Conservation (phyloP, 164 flowering plant genomes). For the Kingdonia uniflora region DNA sequence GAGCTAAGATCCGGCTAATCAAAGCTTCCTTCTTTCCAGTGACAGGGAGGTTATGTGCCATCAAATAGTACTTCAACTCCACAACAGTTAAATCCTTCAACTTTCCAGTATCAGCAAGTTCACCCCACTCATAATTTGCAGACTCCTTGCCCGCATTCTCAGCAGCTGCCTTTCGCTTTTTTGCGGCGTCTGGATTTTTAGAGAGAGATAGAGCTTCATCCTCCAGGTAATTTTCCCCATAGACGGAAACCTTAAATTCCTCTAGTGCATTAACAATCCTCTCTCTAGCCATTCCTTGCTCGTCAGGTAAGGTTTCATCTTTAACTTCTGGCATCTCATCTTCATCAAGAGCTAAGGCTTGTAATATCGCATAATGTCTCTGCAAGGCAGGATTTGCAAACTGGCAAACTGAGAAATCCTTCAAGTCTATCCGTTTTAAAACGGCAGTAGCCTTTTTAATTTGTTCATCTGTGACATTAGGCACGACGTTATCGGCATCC, state of each 20-base stretch:
- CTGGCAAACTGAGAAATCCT: conserved; percentile 86
- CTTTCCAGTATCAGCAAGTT: conserved; percentile 82
- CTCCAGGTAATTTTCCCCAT: conserved; percentile 60
- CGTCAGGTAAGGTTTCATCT: conserved; percentile 95
- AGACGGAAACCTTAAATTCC: conserved; percentile 76
- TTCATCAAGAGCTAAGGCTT: conserved; percentile 89
- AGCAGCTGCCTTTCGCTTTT: conserved; percentile 59
- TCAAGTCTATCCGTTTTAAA: conserved; percentile 70
- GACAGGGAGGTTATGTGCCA: conserved; percentile 60
- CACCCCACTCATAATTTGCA: conserved; percentile 63
- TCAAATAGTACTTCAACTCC: conserved; percentile 63
- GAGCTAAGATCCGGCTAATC: conserved; percentile 58
- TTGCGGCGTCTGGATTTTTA: conserved; percentile 35
- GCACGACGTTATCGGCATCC: conserved; percentile 22
- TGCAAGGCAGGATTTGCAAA: conserved; percentile 96
- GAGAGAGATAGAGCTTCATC: conserved; percentile 22
- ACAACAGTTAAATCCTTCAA: conserved; percentile 65
- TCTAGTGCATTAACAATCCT: conserved; percentile 64
- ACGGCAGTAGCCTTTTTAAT: conserved; percentile 54
- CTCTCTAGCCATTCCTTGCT: conserved; percentile 86
- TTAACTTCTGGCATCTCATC: conserved; percentile 77
- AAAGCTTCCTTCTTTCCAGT: conserved; percentile 75
- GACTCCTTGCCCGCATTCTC: conserved; percentile 46
- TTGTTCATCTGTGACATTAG: conserved; percentile 74
- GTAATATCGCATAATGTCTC: conserved; percentile 88